Percentiles rank a stretch among this genome's conserved stretches.
These are phyloP conservation scores for Triticum timopheevii DNA, from an alignment of 176 grass and related monocot species.

Conservation along the genomic window DNA sequence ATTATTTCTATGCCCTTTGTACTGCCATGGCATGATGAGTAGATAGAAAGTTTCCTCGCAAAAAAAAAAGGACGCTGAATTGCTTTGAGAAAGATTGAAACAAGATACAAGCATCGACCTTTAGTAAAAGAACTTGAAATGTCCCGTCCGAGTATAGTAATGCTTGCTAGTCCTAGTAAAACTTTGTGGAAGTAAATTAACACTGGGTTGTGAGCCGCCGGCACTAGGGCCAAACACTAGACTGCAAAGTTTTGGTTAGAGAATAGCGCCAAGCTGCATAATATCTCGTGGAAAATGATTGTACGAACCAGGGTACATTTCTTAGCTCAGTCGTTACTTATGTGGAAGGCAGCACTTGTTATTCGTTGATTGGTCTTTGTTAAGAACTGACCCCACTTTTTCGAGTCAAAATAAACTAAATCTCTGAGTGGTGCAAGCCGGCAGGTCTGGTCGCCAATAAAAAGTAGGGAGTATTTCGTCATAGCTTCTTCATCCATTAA, in stretches of 20 bases:
- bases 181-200: conserved; percentile 12
- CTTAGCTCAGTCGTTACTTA: conserved; percentile 33
- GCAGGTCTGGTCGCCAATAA: conserved; percentile 21
- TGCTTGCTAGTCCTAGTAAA: not conserved
- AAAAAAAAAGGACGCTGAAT: too few species aligned
- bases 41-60: too few species aligned
- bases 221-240: conserved; percentile 12
- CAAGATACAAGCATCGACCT: not conserved
- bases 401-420: conserved; percentile 33
- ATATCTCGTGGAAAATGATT: not conserved
- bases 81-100: not conserved
- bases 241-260: not conserved
- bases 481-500: conserved; percentile 28
- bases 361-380: conserved; percentile 39
- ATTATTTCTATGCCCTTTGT: too few species aligned
- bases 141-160: not conserved
- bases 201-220: conserved; percentile 2
- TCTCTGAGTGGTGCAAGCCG: conserved; percentile 14
- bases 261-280: not conserved
- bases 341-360: conserved; percentile 22
- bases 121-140: not conserved
- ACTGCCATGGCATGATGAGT: too few species aligned
- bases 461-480: not conserved
- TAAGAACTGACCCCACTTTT: conserved; percentile 40
- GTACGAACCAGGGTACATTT: not conserved